Evolutionary conservation across 2,329 filamentous ascomycete species (phyloP), one percentile per base, ranked within the genome.

Genomic region (Fusarium temperatum): DNA sequence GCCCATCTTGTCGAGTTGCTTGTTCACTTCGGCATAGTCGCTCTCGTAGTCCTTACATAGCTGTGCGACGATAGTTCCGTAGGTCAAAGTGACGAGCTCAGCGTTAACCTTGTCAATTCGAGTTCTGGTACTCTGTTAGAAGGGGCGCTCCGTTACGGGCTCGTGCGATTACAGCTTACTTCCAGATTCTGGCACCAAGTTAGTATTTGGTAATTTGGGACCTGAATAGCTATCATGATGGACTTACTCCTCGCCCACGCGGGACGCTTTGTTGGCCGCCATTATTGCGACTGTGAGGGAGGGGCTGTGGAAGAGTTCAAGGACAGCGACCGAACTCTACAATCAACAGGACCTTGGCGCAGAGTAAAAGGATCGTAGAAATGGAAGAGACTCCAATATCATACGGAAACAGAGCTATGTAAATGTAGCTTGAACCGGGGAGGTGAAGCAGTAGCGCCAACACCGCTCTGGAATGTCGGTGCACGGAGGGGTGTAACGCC

Each of bases 1-100:
- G 63, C 96, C 96, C 96, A 99, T 99, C 85, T 96, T 97, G 81
- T 99, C 96, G 50, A 99, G 89, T 83, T 99, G 96, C 83, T 96
- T 95, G 85, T 99, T 99, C 81, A 99, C 96, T 82, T 98, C 95
- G 58, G 90, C 87, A 81, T 99, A 99, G 84, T 98, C 94, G 78
- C 90, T 92, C 78, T 98, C 95, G 82, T 96, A 98, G 86, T 99
- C 96, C 83, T 96, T 96, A 86, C 96, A 98, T 75, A 99, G 88
- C 83, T 98, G 96, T 65, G 95, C 94, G 65, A 99, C 96, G 73
- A 99, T 97, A 30, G 96, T 98, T 80, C 96, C 96, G 83, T 99
- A 99, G 38, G 96, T 99, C 79, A 99, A 89, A 51, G 95, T 98
- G 59, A 99, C 96, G 70, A 99, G 89, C 86, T 99, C 96, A 74